A percentile compares a stretch with the other conserved stretches of the same genome.
phyloP scores from a whole-genome alignment of 2,329 filamentous ascomycete genomes.

The Fusarium siculi region DNA sequence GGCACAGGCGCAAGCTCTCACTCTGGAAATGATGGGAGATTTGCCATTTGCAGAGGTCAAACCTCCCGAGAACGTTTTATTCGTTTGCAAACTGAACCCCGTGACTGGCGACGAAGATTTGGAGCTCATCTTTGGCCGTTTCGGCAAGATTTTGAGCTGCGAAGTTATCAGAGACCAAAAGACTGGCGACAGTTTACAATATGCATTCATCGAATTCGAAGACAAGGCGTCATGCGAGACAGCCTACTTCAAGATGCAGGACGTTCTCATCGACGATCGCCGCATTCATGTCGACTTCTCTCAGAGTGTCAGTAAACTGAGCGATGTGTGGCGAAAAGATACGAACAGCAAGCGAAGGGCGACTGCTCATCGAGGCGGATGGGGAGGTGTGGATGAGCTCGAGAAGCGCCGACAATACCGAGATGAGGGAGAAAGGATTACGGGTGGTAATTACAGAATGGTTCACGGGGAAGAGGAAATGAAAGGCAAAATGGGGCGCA shows the following conservation, averaged over 20 bases:
- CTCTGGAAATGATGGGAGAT: conserved; percentile 97
- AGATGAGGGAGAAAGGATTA: conserved; percentile 64
- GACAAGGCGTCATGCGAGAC: conserved; percentile 93
- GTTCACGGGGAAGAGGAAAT: conserved; percentile 82
- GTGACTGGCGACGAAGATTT: conserved; percentile 95
- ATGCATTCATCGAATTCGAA: conserved; percentile 97
- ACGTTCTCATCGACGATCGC: conserved; percentile 94
- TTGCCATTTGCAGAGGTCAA: conserved; percentile 97
- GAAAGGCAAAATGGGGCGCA: conserved; percentile 60
- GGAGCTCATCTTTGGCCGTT: conserved; percentile 95
- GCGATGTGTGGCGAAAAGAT: conserved; percentile 86
- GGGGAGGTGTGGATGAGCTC: conserved; percentile 87
- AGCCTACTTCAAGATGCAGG: conserved; percentile 99
- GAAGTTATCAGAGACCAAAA: conserved; percentile 95
- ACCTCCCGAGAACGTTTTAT: conserved; percentile 95
- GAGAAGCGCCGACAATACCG: conserved; percentile 94
- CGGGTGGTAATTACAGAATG: conserved; percentile 74
- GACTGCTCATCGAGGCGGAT: conserved; percentile 74
- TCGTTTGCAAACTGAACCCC: conserved; percentile 98
- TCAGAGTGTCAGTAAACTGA: conserved; percentile 89
- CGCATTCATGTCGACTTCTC: conserved; percentile 99
- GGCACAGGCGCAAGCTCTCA: conserved; percentile 91
- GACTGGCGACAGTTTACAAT: conserved; percentile 94
- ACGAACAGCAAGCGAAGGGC: conserved; percentile 82
- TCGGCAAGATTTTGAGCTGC: conserved; percentile 93